Evolutionary conservation across 257 asterid species (phyloP).

Genomic region (Ilex aquifolium): DNA sequence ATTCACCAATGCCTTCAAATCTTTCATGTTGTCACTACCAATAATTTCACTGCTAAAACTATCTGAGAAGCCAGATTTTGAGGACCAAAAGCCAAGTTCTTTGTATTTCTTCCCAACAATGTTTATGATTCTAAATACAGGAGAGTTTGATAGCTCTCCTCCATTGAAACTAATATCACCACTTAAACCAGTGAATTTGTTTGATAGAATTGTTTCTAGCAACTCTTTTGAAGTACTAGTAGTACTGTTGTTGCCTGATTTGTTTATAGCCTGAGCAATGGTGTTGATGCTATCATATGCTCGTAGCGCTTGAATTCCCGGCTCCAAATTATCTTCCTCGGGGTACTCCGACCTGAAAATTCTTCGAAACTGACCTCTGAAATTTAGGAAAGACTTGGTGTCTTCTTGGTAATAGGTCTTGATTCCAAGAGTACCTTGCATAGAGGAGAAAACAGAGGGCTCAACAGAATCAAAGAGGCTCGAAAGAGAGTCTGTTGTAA

Average conservation of each 20-base stretch:
- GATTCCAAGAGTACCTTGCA: conserved; percentile 40
- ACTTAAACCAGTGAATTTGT: conserved; percentile 31
- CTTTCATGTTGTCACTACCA: conserved; percentile 1
- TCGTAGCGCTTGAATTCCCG: conserved; percentile 34
- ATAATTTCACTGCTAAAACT: neutral
- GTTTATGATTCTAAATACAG: conserved; percentile 28
- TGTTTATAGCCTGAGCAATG: conserved; percentile 13
- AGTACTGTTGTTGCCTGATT: neutral
- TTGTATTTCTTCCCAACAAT: conserved; percentile 28
- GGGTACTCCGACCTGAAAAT: conserved; percentile 20
- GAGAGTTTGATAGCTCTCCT: conserved; percentile 9
- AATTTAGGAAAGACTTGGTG: conserved; percentile 12
- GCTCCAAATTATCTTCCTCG: conserved; percentile 23
- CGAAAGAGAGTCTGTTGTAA: conserved; percentile 26
- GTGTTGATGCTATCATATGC: conserved; percentile 37
- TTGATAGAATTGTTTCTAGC: conserved; percentile 17
- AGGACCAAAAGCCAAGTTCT: conserved; percentile 36
- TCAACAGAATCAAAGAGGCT: conserved; percentile 32
- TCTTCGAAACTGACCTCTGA: conserved; percentile 20
- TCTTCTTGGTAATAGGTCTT: conserved; percentile 20
- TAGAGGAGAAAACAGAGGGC: conserved; percentile 14
- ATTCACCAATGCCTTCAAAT: conserved; percentile 8
- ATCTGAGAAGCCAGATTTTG: conserved; percentile 19
- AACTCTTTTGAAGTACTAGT: conserved; percentile 11
- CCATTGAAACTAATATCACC: conserved; percentile 23